Conservation (phyloP, 805 yeast genomes). For the Candida bentonensis region DNA sequence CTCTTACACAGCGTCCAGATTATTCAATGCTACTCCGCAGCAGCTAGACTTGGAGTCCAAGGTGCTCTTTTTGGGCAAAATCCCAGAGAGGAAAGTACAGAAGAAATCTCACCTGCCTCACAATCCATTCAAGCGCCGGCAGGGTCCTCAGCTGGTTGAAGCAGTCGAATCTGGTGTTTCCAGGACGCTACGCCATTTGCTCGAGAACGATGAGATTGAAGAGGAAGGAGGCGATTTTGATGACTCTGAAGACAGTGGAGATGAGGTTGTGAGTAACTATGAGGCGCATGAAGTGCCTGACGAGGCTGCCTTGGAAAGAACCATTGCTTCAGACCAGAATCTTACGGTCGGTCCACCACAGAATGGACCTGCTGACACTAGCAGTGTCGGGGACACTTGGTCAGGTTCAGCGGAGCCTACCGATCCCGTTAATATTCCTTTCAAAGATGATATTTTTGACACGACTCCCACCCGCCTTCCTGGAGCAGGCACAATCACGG, state of each 20-base stretch:
- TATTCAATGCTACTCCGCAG: conserved; percentile 16
- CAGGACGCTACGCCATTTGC: background rate
- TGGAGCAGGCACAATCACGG: background rate
- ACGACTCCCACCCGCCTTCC: background rate
- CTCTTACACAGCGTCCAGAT: conserved; percentile 21
- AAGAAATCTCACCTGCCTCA: conserved; percentile 3
- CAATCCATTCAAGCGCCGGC: background rate
- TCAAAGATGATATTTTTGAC: background rate
- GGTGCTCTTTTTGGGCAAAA: conserved; percentile 19
- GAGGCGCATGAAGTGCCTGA: background rate
- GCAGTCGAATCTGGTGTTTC: background rate
- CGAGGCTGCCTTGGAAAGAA: background rate
- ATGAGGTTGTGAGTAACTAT: background rate
- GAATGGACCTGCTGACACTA: too few relatives aligned
- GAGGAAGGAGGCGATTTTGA: background rate
- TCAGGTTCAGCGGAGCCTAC: too few relatives aligned
- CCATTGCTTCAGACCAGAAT: background rate
- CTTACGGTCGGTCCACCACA: too few relatives aligned
- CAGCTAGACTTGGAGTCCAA: conserved; percentile 19
- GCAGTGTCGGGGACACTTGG: too few relatives aligned
- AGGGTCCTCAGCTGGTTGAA: background rate
- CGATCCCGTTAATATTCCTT: background rate
- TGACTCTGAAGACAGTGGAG: background rate
- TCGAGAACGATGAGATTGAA: background rate
- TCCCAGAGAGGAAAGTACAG: conserved; percentile 16